Evolutionary conservation across 2,329 filamentous ascomycete species (phyloP).

Genomic region (Exophiala bonariae): DNA sequence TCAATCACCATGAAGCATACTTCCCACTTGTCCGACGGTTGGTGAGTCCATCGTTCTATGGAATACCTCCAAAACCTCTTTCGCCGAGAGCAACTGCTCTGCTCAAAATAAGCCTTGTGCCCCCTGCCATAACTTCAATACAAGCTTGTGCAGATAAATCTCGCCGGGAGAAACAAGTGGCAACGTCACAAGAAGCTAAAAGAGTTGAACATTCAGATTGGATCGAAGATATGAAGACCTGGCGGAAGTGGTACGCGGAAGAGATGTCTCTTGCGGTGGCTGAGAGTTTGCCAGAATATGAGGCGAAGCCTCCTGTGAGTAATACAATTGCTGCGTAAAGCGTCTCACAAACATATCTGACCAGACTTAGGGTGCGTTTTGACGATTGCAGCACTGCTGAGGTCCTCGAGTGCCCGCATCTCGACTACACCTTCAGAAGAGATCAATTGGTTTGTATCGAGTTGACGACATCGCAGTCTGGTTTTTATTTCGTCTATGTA

Average conservation of each 20-base stretch:
- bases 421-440: conserved; percentile 10
- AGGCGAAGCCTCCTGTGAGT: neutral
- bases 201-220: neutral
- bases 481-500: conserved; percentile 9
- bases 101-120: too few species aligned
- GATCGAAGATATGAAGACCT: conserved; percentile 2
- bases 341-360: neutral
- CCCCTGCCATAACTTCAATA: too few species aligned
- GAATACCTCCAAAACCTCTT: conserved; percentile 6
- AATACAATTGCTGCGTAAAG: neutral
- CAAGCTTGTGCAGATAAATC: too few species aligned
- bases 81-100: neutral
- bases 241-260: conserved; percentile 11
- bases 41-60: conserved; percentile 13
- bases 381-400: neutral
- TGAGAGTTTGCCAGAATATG: neutral
- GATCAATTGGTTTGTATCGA: conserved; percentile 4
- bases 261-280: conserved; percentile 5
- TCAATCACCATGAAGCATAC: conserved; percentile 12
- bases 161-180: too few species aligned
- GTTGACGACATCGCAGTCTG: neutral
- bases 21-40: conserved; percentile 18
- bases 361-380: neutral
- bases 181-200: too few species aligned
- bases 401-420: neutral